These are phyloP conservation scores for Tillandsia leiboldiana DNA, from an alignment of 176 grass and related monocot genomes.

Conservation along the genomic window DNA sequence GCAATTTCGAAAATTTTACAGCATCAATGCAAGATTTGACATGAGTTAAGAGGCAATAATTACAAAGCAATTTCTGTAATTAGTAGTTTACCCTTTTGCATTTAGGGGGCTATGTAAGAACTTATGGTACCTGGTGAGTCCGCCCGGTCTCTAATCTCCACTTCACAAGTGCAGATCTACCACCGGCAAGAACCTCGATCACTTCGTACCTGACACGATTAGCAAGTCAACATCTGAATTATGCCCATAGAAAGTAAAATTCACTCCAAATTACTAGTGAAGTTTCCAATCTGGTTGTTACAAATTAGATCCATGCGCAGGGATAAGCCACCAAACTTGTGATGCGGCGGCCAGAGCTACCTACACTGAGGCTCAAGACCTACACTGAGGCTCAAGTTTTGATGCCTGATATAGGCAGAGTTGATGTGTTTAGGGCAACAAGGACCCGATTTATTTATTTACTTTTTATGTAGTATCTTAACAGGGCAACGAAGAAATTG, in stretches of 20 bases:
- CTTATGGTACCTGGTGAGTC: conserved; percentile 67
- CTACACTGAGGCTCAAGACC: background rate
- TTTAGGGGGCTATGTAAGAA: background rate
- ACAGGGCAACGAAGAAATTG: no score
- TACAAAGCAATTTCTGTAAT: no score
- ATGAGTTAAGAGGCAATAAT: background rate
- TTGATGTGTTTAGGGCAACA: background rate
- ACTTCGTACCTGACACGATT: conserved; percentile 63
- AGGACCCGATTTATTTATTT: background rate
- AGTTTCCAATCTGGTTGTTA: background rate
- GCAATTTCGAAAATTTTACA: background rate
- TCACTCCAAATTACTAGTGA: background rate
- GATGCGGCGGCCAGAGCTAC: no score
- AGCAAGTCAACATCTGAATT: background rate
- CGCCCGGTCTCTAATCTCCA: conserved; percentile 91
- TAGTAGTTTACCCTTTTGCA: background rate
- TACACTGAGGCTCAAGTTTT: background rate
- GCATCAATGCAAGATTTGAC: background rate
- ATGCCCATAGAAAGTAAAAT: background rate
- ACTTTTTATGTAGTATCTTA: no score
- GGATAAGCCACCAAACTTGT: background rate
- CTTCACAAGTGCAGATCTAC: conserved; percentile 69
- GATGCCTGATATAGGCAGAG: background rate
- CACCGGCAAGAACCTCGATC: conserved; percentile 50
- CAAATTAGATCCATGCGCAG: background rate